Percentiles rank a stretch among this genome's conserved stretches.
Conservation (phyloP, 345 rosid genomes). For the Passiflora organensis region DNA sequence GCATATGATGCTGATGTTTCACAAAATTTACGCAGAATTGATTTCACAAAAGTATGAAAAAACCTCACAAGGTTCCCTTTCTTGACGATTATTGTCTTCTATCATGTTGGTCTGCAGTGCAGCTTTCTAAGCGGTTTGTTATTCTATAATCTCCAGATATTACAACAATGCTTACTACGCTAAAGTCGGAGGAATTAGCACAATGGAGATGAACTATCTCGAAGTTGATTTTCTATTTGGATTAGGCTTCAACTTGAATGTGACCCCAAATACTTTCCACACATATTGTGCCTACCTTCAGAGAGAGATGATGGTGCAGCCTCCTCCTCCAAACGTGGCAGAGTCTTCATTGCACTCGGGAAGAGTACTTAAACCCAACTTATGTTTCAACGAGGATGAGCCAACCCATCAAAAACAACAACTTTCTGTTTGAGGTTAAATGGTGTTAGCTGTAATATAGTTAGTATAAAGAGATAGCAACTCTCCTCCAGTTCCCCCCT, state of each 20-base stretch:
- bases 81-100: not conserved
- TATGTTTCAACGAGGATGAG: slow-evolving; percentile 63
- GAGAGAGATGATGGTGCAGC: slow-evolving; percentile 55
- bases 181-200: slow-evolving; percentile 90
- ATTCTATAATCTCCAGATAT: slow-evolving; percentile 32
- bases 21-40: not conserved
- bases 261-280: slow-evolving; percentile 70
- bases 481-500: slow-evolving; percentile 8
- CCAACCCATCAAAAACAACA: slow-evolving; percentile 61
- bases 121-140: not conserved
- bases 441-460: slow-evolving; percentile 1
- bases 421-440: slow-evolving; percentile 46
- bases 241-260: slow-evolving; percentile 67
- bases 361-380: slow-evolving; percentile 28
- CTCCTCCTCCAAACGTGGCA: slow-evolving; percentile 25
- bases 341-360: slow-evolving; percentile 29
- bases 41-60: not conserved
- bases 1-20: slow-evolving; percentile 1
- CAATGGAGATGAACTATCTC: slow-evolving; percentile 69
- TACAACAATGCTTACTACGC: slow-evolving; percentile 93
- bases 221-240: slow-evolving; percentile 88
- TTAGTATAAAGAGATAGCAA: slow-evolving; percentile 24
- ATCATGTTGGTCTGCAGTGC: no score
- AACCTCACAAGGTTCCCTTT: not conserved
- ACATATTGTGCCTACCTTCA: slow-evolving; percentile 62